A percentile compares a stretch with the other conserved stretches of the same genome.
These are phyloP conservation scores for Mallotus nudiflorus DNA, from an alignment of 345 rosid species.

Conservation along the genomic window DNA sequence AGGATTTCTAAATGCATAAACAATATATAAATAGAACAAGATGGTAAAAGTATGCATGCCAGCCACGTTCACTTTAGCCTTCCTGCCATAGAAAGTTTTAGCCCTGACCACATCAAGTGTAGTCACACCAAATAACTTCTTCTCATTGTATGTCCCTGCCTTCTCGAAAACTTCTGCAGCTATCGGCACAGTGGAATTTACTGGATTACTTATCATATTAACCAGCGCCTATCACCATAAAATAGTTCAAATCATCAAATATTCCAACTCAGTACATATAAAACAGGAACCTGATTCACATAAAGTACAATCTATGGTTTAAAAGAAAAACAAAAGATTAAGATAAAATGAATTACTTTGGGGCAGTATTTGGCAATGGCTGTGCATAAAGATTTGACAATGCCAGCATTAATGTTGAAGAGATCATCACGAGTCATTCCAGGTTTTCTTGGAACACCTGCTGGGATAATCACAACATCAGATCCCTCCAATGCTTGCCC, in stretches of 20 bases:
- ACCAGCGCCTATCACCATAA: conserved; percentile 50
- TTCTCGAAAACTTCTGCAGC: conserved; percentile 76
- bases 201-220: conserved; percentile 82
- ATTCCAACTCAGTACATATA: no score
- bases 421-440: conserved; percentile 98
- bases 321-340: neutral
- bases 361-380: conserved; percentile 88
- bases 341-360: conserved; percentile 35
- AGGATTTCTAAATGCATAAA: no score
- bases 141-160: conserved; percentile 69
- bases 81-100: conserved; percentile 76
- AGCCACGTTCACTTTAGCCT: conserved; percentile 61
- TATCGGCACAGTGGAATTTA: conserved; percentile 78
- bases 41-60: conserved; percentile 26
- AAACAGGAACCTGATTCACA: no score
- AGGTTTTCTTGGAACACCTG: conserved; percentile 90
- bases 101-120: conserved; percentile 86
- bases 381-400: conserved; percentile 61
- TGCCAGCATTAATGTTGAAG: conserved; percentile 90
- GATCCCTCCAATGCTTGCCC: conserved; percentile 70
- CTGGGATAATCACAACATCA: conserved; percentile 78
- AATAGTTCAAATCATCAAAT: neutral
- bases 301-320: no score
- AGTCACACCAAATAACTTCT: conserved; percentile 71
- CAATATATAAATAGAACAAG: no score